Percentiles rank a stretch among this genome's conserved stretches.
Conservation (phyloP, 1,139 yeast genomes). For the Saccharomyces hybrid region DNA sequence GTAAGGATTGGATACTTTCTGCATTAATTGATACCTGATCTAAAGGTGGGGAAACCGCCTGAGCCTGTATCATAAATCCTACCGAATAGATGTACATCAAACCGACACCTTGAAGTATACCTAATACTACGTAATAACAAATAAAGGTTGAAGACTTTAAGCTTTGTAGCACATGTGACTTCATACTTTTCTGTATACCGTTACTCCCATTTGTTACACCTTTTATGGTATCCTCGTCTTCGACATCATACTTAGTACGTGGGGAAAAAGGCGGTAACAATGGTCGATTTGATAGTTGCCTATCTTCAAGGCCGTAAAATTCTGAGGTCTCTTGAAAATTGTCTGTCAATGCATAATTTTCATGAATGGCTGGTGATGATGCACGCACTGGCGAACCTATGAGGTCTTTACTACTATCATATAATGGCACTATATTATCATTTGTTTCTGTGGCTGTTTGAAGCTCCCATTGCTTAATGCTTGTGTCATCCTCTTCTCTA, state of each 20-base stretch:
- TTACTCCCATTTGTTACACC: not conserved
- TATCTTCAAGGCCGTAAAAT: not conserved
- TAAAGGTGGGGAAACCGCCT: slow-evolving; percentile 29
- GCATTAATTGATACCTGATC: slow-evolving; percentile 21
- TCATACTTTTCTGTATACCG: not conserved
- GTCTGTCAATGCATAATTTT: not conserved
- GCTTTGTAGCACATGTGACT: not conserved
- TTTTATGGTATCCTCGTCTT: not conserved
- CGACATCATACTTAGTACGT: not conserved
- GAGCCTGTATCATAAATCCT: slow-evolving; percentile 63
- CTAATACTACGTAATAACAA: slow-evolving; percentile 47
- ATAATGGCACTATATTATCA: not conserved
- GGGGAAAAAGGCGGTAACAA: not conserved
- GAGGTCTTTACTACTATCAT: not conserved
- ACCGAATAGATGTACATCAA: slow-evolving; percentile 72
- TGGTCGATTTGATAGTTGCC: not conserved
- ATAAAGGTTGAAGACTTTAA: slow-evolving; percentile 34
- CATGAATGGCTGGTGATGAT: not conserved
- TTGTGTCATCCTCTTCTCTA: not conserved
- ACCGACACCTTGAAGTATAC: slow-evolving; percentile 63
- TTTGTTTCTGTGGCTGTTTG: not conserved
- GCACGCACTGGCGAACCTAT: not conserved
- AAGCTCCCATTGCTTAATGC: not conserved
- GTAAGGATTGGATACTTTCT: slow-evolving; percentile 52
- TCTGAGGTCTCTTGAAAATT: not conserved